Evolutionary conservation across 148 eudicot genomes (phyloP).

Genomic region (Rhododendron ferrugineum): DNA sequence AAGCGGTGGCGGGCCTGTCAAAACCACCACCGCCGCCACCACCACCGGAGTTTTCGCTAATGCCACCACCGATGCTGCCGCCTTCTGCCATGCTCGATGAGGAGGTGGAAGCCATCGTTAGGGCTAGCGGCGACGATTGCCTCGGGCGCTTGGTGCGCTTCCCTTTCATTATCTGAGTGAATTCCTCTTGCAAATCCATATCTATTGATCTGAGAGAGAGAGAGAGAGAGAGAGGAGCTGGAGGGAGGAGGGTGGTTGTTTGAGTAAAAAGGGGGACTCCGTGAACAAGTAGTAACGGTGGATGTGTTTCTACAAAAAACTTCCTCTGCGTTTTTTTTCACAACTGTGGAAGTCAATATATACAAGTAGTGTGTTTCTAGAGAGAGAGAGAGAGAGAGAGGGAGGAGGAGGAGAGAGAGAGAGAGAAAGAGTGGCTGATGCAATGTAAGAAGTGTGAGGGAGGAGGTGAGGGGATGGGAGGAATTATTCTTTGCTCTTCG

Average conservation of each 20-base stretch:
- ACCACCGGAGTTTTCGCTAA: conserved; percentile 2
- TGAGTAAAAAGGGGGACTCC: conserved; percentile 4
- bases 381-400: conserved; percentile 7
- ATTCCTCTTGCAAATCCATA: conserved; percentile 24
- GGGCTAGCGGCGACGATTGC: conserved; percentile 39
- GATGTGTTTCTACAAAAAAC: conserved; percentile 6
- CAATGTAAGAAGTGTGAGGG: not conserved
- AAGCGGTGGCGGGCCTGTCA: conserved; percentile 8
- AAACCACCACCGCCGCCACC: not conserved
- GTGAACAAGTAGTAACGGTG: conserved; percentile 21
- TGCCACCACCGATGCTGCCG: conserved; percentile 3
- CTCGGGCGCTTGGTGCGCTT: conserved; percentile 58
- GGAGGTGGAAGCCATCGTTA: conserved; percentile 35
- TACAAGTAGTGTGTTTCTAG: not conserved
- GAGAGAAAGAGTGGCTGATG: not conserved
- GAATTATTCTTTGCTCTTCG: too few relatives aligned
- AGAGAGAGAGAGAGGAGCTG: not conserved
- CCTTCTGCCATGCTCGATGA: conserved; percentile 24
- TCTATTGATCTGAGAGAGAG: conserved; percentile 2
- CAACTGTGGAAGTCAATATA: conserved; percentile 12
- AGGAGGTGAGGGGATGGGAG: conserved; percentile 6
- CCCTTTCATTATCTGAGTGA: conserved; percentile 37
- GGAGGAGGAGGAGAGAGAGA: not conserved
- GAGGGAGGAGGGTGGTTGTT: not conserved
- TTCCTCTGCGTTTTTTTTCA: conserved; percentile 1